phyloP scores from a whole-genome alignment of 768 basidiomycete genomes.

The Suillus spraguei region DNA sequence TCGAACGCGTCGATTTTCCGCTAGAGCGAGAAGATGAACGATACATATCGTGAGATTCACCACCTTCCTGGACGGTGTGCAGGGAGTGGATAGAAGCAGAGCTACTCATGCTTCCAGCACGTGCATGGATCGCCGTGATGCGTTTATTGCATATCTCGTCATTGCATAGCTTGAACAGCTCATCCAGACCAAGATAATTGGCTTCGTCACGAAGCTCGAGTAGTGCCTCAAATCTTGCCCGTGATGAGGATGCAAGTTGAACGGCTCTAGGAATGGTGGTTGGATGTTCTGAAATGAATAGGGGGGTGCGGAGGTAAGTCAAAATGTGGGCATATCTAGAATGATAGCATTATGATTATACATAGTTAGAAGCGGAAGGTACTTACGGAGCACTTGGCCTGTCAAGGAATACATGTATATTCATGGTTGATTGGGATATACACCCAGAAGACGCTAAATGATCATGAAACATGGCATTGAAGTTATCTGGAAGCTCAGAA shows the following conservation, averaged over 20 bases:
- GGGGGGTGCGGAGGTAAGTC: constrained; percentile 66
- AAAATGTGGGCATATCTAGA: constrained; percentile 72
- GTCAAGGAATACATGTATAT: constrained; percentile 77
- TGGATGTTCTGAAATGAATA: constrained; percentile 45
- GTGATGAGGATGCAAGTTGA: constrained; percentile 47
- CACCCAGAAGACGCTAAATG: constrained; percentile 66
- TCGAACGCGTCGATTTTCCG: not conserved
- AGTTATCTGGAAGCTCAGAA: constrained; percentile 23
- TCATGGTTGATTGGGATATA: constrained; percentile 45
- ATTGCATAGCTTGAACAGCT: constrained; percentile 63
- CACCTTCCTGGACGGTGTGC: constrained; percentile 60
- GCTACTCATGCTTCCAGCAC: constrained; percentile 43
- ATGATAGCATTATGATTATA: constrained; percentile 9
- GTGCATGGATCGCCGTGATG: constrained; percentile 38
- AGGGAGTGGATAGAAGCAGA: constrained; percentile 60
- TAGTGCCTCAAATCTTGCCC: constrained; percentile 60
- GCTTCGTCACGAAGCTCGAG: constrained; percentile 83
- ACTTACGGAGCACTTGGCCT: constrained; percentile 80
- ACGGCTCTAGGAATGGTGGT: constrained; percentile 62
- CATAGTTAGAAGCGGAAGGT: not conserved
- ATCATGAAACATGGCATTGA: constrained; percentile 57
- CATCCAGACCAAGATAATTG: constrained; percentile 67
- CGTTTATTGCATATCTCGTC: constrained; percentile 64
- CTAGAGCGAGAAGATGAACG: constrained; percentile 13
- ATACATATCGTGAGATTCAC: constrained; percentile 33